Evolutionary conservation across 306 rosid genomes (phyloP).

Genomic region (Quercus aquifolioides): DNA sequence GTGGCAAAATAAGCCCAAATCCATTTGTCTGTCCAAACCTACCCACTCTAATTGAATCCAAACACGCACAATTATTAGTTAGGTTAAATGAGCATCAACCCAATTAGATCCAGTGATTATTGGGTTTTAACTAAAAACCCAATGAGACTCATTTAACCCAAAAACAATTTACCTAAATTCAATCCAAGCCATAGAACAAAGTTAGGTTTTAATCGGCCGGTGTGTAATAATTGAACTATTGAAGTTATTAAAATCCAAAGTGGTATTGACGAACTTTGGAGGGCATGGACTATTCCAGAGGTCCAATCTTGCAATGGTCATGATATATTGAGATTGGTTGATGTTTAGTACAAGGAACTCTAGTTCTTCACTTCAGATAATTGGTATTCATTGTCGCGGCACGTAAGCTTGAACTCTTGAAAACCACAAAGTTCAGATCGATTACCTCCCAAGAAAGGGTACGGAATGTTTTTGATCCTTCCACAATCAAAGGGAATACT

Average conservation of each 20-base stretch:
- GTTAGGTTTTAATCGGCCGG: slow-evolving; percentile 11
- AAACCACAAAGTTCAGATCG: slow-evolving; percentile 34
- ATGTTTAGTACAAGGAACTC: slow-evolving; percentile 22
- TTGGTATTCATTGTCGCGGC: slow-evolving; percentile 9
- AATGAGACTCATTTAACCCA: too few relatives aligned
- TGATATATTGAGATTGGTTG: neutral
- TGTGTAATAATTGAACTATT: slow-evolving; percentile 12
- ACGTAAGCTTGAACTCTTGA: slow-evolving; percentile 29
- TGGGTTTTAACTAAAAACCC: too few relatives aligned
- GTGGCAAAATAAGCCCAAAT: too few relatives aligned
- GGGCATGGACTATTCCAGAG: slow-evolving; percentile 13
- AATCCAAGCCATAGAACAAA: slow-evolving; percentile 23
- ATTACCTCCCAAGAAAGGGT: slow-evolving; percentile 35
- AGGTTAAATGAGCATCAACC: too few relatives aligned
- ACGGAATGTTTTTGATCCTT: neutral
- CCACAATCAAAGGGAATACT: slow-evolving; percentile 37
- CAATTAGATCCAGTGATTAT: too few relatives aligned
- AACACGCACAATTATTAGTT: too few relatives aligned
- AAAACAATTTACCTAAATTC: too few relatives aligned
- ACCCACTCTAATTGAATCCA: too few relatives aligned
- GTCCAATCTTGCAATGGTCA: slow-evolving; percentile 35
- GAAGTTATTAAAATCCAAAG: slow-evolving; percentile 20
- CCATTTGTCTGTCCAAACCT: too few relatives aligned
- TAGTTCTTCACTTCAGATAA: slow-evolving; percentile 15
- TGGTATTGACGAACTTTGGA: neutral